Evolutionary conservation across 1,284 basidiomycete species (phyloP), one percentile per base, ranked within the genome.

Genomic region (Taiwanofungus camphoratus): DNA sequence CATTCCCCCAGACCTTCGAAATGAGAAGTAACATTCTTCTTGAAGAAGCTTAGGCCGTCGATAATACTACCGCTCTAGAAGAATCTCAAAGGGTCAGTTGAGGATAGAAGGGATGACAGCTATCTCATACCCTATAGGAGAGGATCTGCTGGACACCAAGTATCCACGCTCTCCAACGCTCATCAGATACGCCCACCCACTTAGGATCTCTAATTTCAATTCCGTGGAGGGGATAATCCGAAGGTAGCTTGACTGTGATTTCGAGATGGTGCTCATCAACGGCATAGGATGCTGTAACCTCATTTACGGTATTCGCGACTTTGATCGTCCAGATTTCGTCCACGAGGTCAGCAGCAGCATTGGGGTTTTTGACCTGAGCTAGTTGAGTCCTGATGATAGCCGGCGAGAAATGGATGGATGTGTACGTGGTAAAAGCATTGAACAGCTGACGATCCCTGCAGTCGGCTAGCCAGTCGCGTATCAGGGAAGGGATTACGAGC

Each of bases 261-360:
- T 99, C 95, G 58, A 99, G 80, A 32, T 86, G 79, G 59, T 98
- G 89, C 50, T 99, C 96, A 62, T 99, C 96, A 1, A 99, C 86
- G 6, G 79, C 73, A 59, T 97, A 99, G 3, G 77, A 74, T 5
- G 82, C 89, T 1, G 76, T 76, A 26, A 92, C 84, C 57, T 94
- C 88, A 51, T 84, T 84, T 18, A 84, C 78, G 0, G 76, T 73
- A 19, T 56, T 62, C 20, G 73, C 74, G 20, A 92, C 86, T 59
- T 86, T 92, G 64, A 99, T 70, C 5, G 73, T 75, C 49, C 98
- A 70, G 39, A 84, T 86, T 54, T 96, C 93, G 54, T 92, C 88
- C 1, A 75, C 75, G 3, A 97, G 72, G 39, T 82, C 77, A 3
- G 79, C 71, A 3, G 79, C 64, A 0, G 76, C 71, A 32, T 74